These are phyloP conservation scores for Bacterosira constricta DNA, from an alignment of 108 stramenopile genomes.

Conservation along the genomic window DNA sequence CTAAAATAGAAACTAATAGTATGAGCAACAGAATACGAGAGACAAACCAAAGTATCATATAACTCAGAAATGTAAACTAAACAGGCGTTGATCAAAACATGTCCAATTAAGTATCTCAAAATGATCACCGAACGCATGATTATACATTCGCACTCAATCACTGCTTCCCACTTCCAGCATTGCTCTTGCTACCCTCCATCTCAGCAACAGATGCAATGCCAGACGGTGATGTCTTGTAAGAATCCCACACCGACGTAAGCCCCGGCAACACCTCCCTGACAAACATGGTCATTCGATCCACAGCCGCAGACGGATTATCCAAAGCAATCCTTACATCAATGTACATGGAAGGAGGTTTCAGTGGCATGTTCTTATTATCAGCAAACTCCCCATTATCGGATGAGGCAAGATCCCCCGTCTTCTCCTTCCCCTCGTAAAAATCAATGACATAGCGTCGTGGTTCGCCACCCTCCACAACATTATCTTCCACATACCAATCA, in stretches of 20 bases:
- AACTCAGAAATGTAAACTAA: too few relatives aligned
- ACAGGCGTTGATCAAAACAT: too few relatives aligned
- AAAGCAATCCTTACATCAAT: constrained; percentile 93
- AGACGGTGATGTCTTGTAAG: constrained; percentile 17
- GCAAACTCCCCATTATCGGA: neutral
- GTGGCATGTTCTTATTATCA: too few relatives aligned
- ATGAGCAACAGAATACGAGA: too few relatives aligned
- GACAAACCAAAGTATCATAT: too few relatives aligned
- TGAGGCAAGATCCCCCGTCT: constrained; percentile 12
- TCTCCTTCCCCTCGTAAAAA: constrained; percentile 82
- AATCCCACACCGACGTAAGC: constrained; percentile 52
- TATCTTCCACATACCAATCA: constrained; percentile 94
- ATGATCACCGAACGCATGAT: too few relatives aligned
- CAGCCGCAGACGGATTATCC: constrained; percentile 70
- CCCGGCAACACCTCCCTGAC: constrained; percentile 76
- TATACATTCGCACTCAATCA: too few relatives aligned
- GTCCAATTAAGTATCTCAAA: too few relatives aligned
- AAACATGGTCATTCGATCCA: constrained; percentile 69
- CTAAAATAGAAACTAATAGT: too few relatives aligned
- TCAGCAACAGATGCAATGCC: neutral
- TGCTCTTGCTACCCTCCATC: neutral
- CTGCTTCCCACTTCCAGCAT: constrained; percentile 30
- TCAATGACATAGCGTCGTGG: constrained; percentile 94
- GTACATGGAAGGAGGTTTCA: constrained; percentile 70
- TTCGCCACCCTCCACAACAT: constrained; percentile 31